These are phyloP conservation scores for Zoysia matrella DNA, from an alignment of 202 grass and related monocot species.

Conservation along the genomic window DNA sequence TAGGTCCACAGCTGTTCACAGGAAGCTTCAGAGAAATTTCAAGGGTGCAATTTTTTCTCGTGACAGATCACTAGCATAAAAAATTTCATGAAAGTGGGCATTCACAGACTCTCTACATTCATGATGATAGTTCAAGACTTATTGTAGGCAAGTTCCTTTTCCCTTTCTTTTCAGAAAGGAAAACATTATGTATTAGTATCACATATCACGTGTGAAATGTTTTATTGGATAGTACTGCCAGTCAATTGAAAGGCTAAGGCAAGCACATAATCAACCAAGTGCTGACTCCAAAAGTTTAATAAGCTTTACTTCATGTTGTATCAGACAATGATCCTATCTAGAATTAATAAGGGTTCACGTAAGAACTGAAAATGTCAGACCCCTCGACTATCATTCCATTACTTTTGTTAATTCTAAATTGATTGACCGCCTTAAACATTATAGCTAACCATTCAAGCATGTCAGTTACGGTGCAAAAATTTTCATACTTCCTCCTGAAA, in stretches of 20 bases:
- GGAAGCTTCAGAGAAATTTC: slow-evolving; percentile 21
- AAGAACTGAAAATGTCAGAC: no score
- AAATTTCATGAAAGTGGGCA: slow-evolving; percentile 17
- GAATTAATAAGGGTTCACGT: no score
- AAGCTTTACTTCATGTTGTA: background rate
- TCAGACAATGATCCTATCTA: slow-evolving; percentile 15
- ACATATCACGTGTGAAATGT: slow-evolving; percentile 19
- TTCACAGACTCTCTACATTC: background rate
- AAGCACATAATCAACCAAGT: slow-evolving; percentile 25
- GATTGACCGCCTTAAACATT: no score
- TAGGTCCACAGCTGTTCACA: background rate
- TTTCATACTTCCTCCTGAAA: no score
- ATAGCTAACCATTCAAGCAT: no score
- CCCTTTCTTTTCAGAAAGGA: background rate
- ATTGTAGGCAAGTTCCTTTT: background rate
- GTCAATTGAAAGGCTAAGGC: slow-evolving; percentile 12
- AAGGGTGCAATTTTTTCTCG: background rate
- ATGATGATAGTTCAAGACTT: slow-evolving; percentile 25
- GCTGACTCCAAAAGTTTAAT: background rate
- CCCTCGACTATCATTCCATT: no score
- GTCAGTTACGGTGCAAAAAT: no score
- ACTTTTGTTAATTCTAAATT: no score
- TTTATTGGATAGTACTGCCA: slow-evolving; percentile 24
- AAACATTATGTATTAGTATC: background rate
- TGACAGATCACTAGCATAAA: background rate